Evolutionary conservation across 495 filamentous ascomycete species (phyloP).

Genomic region (Podospora sp.): DNA sequence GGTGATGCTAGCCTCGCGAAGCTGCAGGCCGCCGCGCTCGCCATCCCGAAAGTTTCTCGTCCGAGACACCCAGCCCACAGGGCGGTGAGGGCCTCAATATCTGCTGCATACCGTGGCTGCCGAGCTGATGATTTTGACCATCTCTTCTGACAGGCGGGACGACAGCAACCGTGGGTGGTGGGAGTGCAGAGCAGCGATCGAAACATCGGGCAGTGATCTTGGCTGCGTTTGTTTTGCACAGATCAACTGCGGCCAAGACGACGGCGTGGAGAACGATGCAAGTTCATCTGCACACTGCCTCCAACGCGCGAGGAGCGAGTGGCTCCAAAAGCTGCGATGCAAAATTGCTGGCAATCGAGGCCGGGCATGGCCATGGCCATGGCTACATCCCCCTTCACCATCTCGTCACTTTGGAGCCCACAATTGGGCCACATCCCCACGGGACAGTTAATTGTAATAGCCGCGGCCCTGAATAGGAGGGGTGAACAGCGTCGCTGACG

Average conservation of each 20-base stretch:
- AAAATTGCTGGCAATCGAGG: neutral
- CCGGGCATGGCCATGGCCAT: slow-evolving; percentile 1
- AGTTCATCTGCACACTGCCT: slow-evolving; percentile 8
- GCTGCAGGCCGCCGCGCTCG: slow-evolving; percentile 13
- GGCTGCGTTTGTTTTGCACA: slow-evolving; percentile 9
- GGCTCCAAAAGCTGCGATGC: neutral
- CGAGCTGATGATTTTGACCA: slow-evolving; percentile 5
- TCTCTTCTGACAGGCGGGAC: neutral
- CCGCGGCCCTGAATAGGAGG: slow-evolving; percentile 17
- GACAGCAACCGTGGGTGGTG: neutral
- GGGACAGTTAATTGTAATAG: slow-evolving; percentile 20
- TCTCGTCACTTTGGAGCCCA: slow-evolving; percentile 14
- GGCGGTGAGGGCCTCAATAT: neutral
- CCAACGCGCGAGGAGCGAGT: neutral
- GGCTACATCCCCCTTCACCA: slow-evolving; percentile 2
- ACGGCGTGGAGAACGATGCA: neutral
- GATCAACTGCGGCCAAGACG: slow-evolving; percentile 8
- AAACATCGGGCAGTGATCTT: neutral
- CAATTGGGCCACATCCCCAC: slow-evolving; percentile 8
- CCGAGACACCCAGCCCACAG: slow-evolving; percentile 2
- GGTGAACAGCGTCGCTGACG: neutral
- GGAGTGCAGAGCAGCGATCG: neutral
- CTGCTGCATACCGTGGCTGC: neutral
- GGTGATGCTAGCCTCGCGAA: slow-evolving; percentile 10
- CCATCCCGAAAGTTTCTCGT: slow-evolving; percentile 1